phyloP scores from a whole-genome alignment of 495 filamentous ascomycete genomes.

The Lasiosphaeris hirsuta region DNA sequence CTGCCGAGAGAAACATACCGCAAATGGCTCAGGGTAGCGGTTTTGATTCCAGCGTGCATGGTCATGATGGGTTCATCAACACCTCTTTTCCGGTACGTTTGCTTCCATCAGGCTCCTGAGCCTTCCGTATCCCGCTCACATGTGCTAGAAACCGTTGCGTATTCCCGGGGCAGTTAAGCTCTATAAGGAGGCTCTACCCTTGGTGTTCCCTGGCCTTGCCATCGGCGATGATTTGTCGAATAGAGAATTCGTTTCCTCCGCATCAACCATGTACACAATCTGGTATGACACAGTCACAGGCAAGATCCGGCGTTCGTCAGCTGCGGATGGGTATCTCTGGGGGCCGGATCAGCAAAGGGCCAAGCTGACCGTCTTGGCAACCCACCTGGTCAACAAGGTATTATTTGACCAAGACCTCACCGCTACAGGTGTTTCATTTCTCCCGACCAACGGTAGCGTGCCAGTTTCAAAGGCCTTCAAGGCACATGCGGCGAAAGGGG shows the following conservation, averaged over 20 bases:
- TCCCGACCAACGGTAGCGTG: not conserved
- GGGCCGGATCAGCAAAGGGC: not conserved
- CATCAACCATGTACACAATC: slow-evolving; percentile 5
- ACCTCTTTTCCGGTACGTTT: slow-evolving; percentile 6
- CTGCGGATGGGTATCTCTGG: slow-evolving; percentile 8
- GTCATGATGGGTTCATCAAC: not conserved
- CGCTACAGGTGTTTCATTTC: not conserved
- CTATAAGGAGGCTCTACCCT: slow-evolving; percentile 7
- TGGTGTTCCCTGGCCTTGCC: slow-evolving; percentile 5
- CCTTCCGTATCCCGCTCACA: too few relatives aligned
- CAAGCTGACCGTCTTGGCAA: not conserved
- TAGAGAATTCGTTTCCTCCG: not conserved
- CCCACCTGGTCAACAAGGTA: slow-evolving; percentile 4
- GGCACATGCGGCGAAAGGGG: not conserved
- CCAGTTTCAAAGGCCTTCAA: not conserved
- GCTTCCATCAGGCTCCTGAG: too few relatives aligned
- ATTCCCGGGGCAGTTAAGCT: slow-evolving; percentile 2
- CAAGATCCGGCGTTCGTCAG: slow-evolving; percentile 4
- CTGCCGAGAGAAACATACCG: not conserved
- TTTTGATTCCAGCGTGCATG: not conserved
- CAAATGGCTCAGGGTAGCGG: not conserved
- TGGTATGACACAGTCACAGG: slow-evolving; percentile 4
- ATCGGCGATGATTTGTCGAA: slow-evolving; percentile 5
- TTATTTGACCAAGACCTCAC: not conserved
- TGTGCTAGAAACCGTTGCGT: not conserved